Evolutionary conservation across 2,329 filamentous ascomycete species (phyloP).

Genomic region (Verticillium dahliae): DNA sequence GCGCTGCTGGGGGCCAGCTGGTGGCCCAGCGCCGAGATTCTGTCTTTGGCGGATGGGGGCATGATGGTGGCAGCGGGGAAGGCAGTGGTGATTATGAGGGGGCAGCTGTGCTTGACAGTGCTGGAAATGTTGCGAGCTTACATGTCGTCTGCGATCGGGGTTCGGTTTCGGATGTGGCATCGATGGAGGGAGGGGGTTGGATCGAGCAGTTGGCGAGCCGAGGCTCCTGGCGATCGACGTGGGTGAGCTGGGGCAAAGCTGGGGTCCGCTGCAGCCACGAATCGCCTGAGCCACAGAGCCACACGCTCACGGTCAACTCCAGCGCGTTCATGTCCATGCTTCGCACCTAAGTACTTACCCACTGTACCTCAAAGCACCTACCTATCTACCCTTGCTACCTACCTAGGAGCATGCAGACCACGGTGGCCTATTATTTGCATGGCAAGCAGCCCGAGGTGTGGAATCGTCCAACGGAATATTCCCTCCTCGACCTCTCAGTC

Average conservation of each 20-base stretch:
- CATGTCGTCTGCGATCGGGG: neutral
- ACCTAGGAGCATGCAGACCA: no score
- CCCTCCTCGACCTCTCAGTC: no score
- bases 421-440: no score
- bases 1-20: slow-evolving; percentile 18
- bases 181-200: neutral
- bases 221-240: neutral
- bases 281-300: no score
- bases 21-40: slow-evolving; percentile 28
- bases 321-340: no score
- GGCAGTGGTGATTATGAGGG: neutral
- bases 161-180: neutral
- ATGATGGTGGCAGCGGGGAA: slow-evolving; percentile 10
- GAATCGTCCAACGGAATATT: no score
- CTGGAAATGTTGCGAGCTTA: neutral
- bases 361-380: no score
- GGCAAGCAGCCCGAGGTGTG: no score
- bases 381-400: no score
- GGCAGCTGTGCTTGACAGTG: neutral
- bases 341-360: no score
- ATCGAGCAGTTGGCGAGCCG: neutral
- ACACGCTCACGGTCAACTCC: no score
- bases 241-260: neutral
- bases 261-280: neutral
- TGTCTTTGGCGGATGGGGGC: slow-evolving; percentile 22